Evolutionary conservation across 1,139 yeast species (phyloP).

Genomic region (Debaryomyces psychrophilus): DNA sequence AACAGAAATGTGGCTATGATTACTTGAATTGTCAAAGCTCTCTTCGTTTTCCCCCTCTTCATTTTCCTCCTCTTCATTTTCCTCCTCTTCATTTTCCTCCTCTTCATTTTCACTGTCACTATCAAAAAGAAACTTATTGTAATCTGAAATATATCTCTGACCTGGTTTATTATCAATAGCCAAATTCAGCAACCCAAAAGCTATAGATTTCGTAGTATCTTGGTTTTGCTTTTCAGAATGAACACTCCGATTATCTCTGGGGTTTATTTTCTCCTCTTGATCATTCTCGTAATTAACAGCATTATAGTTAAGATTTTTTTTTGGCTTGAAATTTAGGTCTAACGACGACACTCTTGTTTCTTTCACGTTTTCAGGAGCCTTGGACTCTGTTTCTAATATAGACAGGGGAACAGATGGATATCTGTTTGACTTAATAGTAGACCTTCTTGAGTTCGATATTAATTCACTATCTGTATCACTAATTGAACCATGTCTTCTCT

Average conservation of each 20-base stretch:
- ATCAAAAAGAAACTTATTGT: conserved; percentile 33
- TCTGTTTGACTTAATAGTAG: conserved; percentile 40
- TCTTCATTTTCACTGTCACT: conserved; percentile 23
- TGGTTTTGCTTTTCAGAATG: neutral
- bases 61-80: conserved; percentile 13
- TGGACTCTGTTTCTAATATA: conserved; percentile 10
- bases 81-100: conserved; percentile 17
- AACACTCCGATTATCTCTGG: neutral
- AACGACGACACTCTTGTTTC: conserved; percentile 28
- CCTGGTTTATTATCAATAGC: conserved; percentile 18
- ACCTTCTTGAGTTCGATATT: conserved; percentile 34
- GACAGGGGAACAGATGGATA: conserved; percentile 42
- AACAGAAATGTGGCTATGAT: neutral
- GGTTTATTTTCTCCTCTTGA: neutral
- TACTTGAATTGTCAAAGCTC: neutral
- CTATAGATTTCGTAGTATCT: conserved; percentile 14
- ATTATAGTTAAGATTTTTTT: conserved; percentile 16
- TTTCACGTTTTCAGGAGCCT: neutral
- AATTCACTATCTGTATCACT: conserved; percentile 24
- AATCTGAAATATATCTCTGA: conserved; percentile 38
- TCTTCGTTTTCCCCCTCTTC: conserved; percentile 13
- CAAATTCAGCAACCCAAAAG: conserved; percentile 19
- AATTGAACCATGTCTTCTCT: neutral
- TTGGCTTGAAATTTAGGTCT: conserved; percentile 31
- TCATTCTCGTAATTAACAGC: conserved; percentile 16